These are phyloP conservation scores for Wallacemonas sp. DNA, from an alignment of 208 protist genomes.

Conservation along the genomic window DNA sequence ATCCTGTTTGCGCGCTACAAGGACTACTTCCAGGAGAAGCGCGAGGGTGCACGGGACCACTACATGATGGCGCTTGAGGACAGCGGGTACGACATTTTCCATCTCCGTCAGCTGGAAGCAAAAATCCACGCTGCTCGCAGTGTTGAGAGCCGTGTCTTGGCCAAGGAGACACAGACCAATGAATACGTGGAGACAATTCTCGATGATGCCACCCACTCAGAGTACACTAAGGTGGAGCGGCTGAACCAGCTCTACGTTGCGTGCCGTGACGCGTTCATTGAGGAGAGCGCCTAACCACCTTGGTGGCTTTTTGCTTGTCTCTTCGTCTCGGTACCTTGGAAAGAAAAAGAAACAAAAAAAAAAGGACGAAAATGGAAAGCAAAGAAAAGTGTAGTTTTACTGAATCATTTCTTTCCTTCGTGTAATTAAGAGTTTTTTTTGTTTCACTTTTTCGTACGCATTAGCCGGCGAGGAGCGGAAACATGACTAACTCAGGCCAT, in stretches of 20 bases:
- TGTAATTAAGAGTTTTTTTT: too few relatives aligned
- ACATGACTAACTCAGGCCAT: too few relatives aligned
- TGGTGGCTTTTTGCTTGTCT: background rate
- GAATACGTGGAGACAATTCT: conserved; percentile 7
- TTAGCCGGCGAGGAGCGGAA: too few relatives aligned
- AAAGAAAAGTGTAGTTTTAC: background rate
- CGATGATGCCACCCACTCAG: background rate
- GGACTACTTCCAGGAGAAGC: conserved; percentile 21
- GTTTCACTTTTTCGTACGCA: too few relatives aligned
- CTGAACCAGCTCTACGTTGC: conserved; percentile 5
- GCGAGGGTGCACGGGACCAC: conserved; percentile 24
- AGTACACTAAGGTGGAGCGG: conserved; percentile 8
- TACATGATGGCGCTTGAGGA: conserved; percentile 53
- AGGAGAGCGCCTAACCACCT: background rate
- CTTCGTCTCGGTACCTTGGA: background rate
- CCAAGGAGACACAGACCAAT: conserved; percentile 11
- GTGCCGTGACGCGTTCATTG: conserved; percentile 4
- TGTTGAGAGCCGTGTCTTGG: background rate
- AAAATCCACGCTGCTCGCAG: conserved; percentile 11
- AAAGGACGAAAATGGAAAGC: too few relatives aligned
- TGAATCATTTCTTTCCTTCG: background rate
- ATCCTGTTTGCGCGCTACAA: conserved; percentile 4
- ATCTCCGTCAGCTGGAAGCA: conserved; percentile 16
- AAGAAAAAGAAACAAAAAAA: too few relatives aligned
- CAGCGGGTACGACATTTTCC: conserved; percentile 37